Evolutionary conservation across 2,329 filamentous ascomycete species (phyloP), one percentile per base, ranked within the genome.

Genomic region (Sarocladium strictum): DNA sequence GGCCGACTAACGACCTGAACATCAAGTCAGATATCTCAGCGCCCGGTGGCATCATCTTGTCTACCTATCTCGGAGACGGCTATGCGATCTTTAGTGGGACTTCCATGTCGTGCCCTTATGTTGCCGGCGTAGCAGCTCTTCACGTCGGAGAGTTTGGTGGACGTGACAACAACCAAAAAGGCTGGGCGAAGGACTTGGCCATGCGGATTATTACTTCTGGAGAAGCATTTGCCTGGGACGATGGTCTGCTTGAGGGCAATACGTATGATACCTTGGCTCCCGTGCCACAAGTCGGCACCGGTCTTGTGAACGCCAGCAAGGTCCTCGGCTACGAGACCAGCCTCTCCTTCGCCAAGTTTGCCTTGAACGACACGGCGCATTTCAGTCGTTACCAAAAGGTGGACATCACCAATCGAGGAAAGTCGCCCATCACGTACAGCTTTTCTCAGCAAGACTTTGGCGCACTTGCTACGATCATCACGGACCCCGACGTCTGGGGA

Each of bases 91-190:
- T 72, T 35, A 71, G 67, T 37, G 76, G 76, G 35, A 79, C 76
- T 0, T 76, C 73, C 1, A 77, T 79, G 75, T 71, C 75, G 3
- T 71, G 69, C 27, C 74, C 75, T 1, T 73, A 74, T 53, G 64
- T 75, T 9, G 72, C 74, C 24, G 75, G 72, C 35, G 63, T 72
- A 19, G 68, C 68, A 11, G 69, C 68, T 14, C 63, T 73, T 14
- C 71, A 68, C 56, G 63, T 70, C 53, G 60, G 64, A 9, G 60
- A 65, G 19, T 58, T 63, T 40, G 68, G 68, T 15, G 66, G 68
- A 3, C 64, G 67, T 23, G 49, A 57, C 21, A 47, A 56, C 0
- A 59, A 69, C 43, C 67, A 67, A 33, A 40, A 50, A 14, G 52
- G 37, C 2, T 59, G 57, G 6, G 58, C 54, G 9, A 57, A 50